These are phyloP conservation scores for Furcasterigmium furcatum DNA, from an alignment of 2,329 filamentous ascomycete genomes.

Conservation along the genomic window DNA sequence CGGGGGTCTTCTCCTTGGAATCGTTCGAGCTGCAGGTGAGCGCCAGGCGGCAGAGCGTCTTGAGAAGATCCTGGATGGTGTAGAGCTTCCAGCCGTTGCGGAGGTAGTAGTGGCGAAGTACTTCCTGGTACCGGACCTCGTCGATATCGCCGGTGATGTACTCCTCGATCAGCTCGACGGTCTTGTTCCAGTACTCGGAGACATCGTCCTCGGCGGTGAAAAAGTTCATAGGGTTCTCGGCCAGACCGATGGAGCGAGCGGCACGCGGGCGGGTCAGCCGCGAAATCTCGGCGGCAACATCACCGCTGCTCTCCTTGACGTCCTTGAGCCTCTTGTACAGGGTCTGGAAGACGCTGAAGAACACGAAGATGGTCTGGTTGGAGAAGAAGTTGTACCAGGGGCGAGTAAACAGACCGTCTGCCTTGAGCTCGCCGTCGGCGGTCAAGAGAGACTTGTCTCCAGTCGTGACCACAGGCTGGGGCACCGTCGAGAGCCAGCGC, in stretches of 20 bases:
- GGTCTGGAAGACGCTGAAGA: conserved; percentile 91
- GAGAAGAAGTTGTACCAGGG: conserved; percentile 86
- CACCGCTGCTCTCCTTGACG: conserved; percentile 75
- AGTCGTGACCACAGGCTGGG: conserved; percentile 50
- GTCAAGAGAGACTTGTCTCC: conserved; percentile 54
- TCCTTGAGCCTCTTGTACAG: conserved; percentile 80
- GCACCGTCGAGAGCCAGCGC: conserved; percentile 61
- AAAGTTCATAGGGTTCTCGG: conserved; percentile 75
- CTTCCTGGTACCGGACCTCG: conserved; percentile 80
- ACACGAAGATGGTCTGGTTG: conserved; percentile 89
- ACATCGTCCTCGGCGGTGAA: conserved; percentile 61
- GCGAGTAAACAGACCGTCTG: conserved; percentile 76
- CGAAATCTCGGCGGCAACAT: conserved; percentile 70
- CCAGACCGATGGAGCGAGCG: conserved; percentile 77
- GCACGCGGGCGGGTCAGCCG: conserved; percentile 75
- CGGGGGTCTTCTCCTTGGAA: conserved; percentile 87
- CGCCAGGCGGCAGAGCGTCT: conserved; percentile 75
- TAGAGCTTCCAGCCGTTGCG: conserved; percentile 91
- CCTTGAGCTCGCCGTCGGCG: conserved; percentile 63
- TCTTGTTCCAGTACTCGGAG: conserved; percentile 80
- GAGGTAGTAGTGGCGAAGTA: conserved; percentile 87
- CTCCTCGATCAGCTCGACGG: conserved; percentile 81
- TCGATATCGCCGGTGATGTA: conserved; percentile 82
- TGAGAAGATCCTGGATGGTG: conserved; percentile 84
- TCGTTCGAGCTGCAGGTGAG: conserved; percentile 82